Evolutionary conservation across 257 asterid species (phyloP).

Genomic region (Plantago ovata): DNA sequence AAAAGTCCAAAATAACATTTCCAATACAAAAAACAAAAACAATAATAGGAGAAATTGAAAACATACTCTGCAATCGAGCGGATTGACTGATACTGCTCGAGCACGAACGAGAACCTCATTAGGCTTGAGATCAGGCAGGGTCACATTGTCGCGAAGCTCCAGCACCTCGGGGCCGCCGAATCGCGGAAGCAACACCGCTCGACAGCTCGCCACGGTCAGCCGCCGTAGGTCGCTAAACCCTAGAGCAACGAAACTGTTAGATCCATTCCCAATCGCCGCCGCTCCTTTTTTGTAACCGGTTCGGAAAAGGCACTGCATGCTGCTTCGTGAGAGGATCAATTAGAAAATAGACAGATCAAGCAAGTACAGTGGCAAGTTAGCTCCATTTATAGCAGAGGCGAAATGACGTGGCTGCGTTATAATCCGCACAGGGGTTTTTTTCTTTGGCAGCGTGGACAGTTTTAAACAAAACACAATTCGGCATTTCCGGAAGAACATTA

Average conservation of each 20-base stretch:
- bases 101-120: slow-evolving; percentile 93
- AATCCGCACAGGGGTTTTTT: slow-evolving; percentile 26
- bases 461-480: slow-evolving; percentile 3
- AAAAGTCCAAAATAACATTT: not conserved
- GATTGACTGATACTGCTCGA: slow-evolving; percentile 94
- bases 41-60: not conserved
- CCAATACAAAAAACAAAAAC: not conserved
- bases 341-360: not conserved
- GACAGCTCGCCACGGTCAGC: slow-evolving; percentile 59
- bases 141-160: slow-evolving; percentile 67
- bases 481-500: too few species aligned
- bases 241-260: not conserved
- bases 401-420: slow-evolving; percentile 30
- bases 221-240: slow-evolving; percentile 36
- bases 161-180: slow-evolving; percentile 90
- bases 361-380: slow-evolving; percentile 1
- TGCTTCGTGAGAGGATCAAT: slow-evolving; percentile 7
- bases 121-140: slow-evolving; percentile 74
- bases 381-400: slow-evolving; percentile 8
- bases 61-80: slow-evolving; percentile 86
- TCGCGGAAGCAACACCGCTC: slow-evolving; percentile 80
- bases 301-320: slow-evolving; percentile 55
- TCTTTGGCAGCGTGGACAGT: slow-evolving; percentile 27
- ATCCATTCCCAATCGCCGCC: slow-evolving; percentile 28
- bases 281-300: slow-evolving; percentile 24